phyloP scores from a whole-genome alignment of 2,329 filamentous ascomycete species.

The Ampelomyces quisqualis region DNA sequence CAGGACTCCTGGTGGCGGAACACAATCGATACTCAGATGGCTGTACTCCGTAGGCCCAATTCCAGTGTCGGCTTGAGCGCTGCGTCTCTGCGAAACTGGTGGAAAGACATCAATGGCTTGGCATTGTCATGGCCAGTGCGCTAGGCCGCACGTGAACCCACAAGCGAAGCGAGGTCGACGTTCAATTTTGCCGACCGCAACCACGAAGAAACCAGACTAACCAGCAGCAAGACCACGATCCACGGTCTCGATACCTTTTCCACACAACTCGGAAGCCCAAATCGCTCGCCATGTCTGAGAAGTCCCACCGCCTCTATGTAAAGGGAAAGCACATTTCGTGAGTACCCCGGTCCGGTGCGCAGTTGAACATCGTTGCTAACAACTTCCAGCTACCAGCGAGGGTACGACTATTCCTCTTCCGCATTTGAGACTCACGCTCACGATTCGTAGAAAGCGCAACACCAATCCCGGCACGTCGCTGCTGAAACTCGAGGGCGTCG shows the following conservation, averaged over 20 bases:
- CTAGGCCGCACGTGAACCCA: not conserved
- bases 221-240: slow-evolving; percentile 36
- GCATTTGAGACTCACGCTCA: slow-evolving; percentile 16
- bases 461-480: slow-evolving; percentile 86
- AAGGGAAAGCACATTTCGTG: slow-evolving; percentile 91
- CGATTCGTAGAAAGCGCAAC: slow-evolving; percentile 67
- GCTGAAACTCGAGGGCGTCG: slow-evolving; percentile 98
- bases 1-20: too few species aligned
- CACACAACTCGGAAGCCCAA: slow-evolving; percentile 31
- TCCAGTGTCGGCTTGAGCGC: too few species aligned
- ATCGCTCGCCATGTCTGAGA: slow-evolving; percentile 42
- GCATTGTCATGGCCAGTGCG: slow-evolving; percentile 2
- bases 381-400: slow-evolving; percentile 70
- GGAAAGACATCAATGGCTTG: too few species aligned
- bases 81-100: too few species aligned
- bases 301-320: slow-evolving; percentile 45
- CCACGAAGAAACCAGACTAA: slow-evolving; percentile 27
- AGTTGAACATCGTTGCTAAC: slow-evolving; percentile 48
- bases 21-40: too few species aligned
- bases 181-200: not conserved
- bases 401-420: slow-evolving; percentile 39
- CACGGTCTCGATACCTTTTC: slow-evolving; percentile 29
- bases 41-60: too few species aligned
- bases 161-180: not conserved
- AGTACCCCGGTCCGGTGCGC: slow-evolving; percentile 52